Percentiles rank a stretch among this genome's conserved stretches.
Conservation (phyloP, 345 rosid species). For the Litchi chinensis region DNA sequence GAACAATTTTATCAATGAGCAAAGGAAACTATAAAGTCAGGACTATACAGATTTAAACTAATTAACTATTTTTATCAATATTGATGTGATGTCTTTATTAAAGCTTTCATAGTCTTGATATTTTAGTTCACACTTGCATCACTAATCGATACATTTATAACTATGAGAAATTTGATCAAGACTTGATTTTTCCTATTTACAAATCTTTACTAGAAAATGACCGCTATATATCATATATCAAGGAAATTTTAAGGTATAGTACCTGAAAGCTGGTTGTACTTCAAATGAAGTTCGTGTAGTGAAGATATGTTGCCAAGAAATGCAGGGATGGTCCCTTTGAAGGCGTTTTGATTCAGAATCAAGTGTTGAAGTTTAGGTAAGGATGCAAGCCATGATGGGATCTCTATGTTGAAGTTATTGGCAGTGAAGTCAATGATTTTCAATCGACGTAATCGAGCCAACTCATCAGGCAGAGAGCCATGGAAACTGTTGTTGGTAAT, state of each 20-base stretch:
- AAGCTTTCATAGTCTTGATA: no score
- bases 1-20: neutral
- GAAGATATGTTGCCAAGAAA: neutral
- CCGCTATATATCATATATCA: no score
- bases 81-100: no score
- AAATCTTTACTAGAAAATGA: no score
- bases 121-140: no score
- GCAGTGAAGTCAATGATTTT: neutral
- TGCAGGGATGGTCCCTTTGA: constrained; percentile 6
- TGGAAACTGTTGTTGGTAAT: constrained; percentile 16
- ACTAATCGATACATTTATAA: no score
- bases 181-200: no score
- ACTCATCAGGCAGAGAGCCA: constrained; percentile 15
- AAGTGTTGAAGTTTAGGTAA: neutral
- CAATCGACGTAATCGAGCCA: constrained; percentile 2
- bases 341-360: neutral
- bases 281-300: neutral
- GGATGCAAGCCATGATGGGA: neutral
- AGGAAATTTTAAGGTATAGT: neutral
- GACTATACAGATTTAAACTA: no score
- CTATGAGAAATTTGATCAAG: no score
- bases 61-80: no score
- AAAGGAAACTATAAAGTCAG: no score
- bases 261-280: neutral
- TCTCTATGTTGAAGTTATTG: neutral